phyloP scores from a whole-genome alignment of 345 rosid genomes.

The Microthlaspi erraticum region DNA sequence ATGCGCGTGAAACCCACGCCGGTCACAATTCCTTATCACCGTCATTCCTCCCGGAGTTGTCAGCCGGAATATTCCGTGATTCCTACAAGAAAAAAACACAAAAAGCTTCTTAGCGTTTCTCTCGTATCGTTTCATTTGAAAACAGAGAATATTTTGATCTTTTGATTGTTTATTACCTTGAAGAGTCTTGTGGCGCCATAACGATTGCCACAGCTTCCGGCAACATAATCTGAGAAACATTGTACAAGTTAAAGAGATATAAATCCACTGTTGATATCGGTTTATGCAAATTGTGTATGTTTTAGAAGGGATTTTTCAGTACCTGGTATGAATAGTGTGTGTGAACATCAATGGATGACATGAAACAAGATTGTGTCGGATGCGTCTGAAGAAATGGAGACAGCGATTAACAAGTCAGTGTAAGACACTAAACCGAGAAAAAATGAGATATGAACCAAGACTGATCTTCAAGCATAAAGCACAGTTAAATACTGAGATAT shows the following conservation, averaged over 20 bases:
- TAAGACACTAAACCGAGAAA: background rate
- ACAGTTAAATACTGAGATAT: background rate
- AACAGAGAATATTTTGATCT: background rate
- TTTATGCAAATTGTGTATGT: constrained; percentile 11
- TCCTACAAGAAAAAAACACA: constrained; percentile 44
- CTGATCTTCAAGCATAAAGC: constrained; percentile 19
- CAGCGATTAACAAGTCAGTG: constrained; percentile 28
- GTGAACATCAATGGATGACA: constrained; percentile 98
- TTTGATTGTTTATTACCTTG: constrained; percentile 54
- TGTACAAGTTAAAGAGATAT: background rate
- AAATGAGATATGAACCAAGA: background rate
- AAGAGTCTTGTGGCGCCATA: constrained; percentile 86
- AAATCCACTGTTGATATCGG: background rate
- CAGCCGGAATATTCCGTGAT: constrained; percentile 88
- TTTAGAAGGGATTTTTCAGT: background rate
- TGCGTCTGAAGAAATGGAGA: constrained; percentile 70
- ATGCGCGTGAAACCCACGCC: constrained; percentile 90
- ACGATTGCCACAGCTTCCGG: constrained; percentile 99
- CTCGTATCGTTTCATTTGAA: background rate
- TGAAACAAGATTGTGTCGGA: constrained; percentile 98
- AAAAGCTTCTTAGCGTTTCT: background rate
- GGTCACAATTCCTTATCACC: constrained; percentile 83
- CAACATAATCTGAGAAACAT: constrained; percentile 73
- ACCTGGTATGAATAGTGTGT: constrained; percentile 99
- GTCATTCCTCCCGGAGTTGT: constrained; percentile 96